Evolutionary conservation across 768 basidiomycete genomes (phyloP).

Genomic region (Leucosporidium creatinivorum): DNA sequence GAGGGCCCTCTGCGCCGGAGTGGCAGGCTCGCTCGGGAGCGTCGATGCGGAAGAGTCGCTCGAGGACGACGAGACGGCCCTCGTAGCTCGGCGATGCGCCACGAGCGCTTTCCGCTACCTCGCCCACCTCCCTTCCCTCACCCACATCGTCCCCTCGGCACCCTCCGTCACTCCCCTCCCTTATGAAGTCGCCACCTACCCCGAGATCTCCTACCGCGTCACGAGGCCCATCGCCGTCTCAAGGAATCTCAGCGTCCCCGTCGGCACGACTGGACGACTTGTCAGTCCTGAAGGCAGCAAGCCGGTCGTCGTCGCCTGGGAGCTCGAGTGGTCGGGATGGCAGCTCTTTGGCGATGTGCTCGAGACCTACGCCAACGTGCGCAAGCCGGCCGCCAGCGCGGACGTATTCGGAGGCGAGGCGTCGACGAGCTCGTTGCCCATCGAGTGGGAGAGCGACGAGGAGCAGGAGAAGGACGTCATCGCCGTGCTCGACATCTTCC

Average conservation of each 20-base stretch:
- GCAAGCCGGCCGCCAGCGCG: neutral
- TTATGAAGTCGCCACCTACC: constrained; percentile 26
- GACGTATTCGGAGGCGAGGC: constrained; percentile 20
- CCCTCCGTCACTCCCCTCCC: constrained; percentile 18
- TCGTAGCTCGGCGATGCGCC: constrained; percentile 52
- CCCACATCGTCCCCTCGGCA: constrained; percentile 58
- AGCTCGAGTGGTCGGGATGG: constrained; percentile 78
- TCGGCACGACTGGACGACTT: constrained; percentile 60
- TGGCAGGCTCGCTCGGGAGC: neutral
- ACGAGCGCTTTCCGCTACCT: constrained; percentile 70
- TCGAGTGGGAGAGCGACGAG: constrained; percentile 54
- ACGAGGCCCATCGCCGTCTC: constrained; percentile 20
- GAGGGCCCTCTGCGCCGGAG: constrained; percentile 55
- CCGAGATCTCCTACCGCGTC: constrained; percentile 16
- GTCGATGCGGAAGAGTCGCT: neutral
- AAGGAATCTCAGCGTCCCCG: constrained; percentile 64
- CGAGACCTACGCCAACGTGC: constrained; percentile 16
- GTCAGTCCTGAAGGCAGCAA: constrained; percentile 58
- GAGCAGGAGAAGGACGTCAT: constrained; percentile 62
- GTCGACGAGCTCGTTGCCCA: constrained; percentile 39
- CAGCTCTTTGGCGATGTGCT: constrained; percentile 72
- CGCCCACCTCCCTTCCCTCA: constrained; percentile 60
- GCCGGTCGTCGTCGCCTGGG: constrained; percentile 69
- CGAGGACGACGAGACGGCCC: constrained; percentile 37
- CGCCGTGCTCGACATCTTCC: constrained; percentile 69